Conservation (phyloP, 768 basidiomycete genomes). For the Amanita muscaria region DNA sequence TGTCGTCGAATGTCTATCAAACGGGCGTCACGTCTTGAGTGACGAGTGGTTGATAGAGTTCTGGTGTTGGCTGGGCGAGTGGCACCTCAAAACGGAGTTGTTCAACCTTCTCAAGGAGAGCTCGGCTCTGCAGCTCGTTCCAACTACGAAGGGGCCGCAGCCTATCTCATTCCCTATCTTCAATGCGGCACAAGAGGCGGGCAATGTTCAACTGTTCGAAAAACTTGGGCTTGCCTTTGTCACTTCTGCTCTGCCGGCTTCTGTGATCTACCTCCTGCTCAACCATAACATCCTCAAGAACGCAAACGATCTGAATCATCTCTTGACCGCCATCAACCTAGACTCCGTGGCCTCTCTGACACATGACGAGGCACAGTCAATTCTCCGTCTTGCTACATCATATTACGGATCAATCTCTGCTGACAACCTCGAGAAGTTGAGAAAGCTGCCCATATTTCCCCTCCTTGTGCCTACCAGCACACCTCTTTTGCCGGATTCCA, state of each 20-base stretch:
- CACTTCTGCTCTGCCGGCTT: conserved; percentile 16
- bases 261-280: conserved; percentile 15
- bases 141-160: conserved; percentile 23
- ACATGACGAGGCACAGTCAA: background rate
- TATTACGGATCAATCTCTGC: background rate
- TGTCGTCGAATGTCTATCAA: conserved; percentile 17
- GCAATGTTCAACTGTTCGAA: conserved; percentile 16
- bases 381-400: background rate
- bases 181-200: conserved; percentile 15
- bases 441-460: conserved; percentile 23
- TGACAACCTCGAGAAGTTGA: conserved; percentile 6
- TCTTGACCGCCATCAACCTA: background rate
- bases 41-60: conserved; percentile 31
- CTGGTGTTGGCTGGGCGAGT: conserved; percentile 34
- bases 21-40: conserved; percentile 9
- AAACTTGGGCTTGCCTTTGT: conserved; percentile 27
- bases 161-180: conserved; percentile 21
- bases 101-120: background rate
- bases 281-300: conserved; percentile 14
- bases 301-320: background rate
- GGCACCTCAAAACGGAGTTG: conserved; percentile 9
- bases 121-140: conserved; percentile 21
- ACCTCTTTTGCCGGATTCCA: background rate
- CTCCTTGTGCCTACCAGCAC: conserved; percentile 12
- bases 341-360: background rate